A percentile compares a stretch with the other conserved stretches of the same genome.
phyloP scores from a whole-genome alignment of 805 yeast species.

The Danielia reshetovae region DNA sequence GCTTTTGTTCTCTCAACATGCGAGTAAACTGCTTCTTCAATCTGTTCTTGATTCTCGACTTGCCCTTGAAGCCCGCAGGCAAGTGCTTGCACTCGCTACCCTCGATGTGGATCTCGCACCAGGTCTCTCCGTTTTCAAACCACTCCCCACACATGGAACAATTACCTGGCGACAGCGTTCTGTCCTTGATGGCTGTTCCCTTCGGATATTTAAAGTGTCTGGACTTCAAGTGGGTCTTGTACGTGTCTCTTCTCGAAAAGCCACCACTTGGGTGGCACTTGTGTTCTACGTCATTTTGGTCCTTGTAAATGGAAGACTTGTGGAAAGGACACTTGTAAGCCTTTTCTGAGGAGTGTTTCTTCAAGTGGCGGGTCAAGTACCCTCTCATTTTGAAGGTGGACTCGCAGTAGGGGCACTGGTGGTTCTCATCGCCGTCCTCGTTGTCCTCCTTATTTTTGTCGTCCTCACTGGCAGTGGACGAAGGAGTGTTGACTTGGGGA shows the following conservation, averaged over 20 bases:
- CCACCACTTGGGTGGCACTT: slow-evolving; percentile 58
- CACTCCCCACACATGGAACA: slow-evolving; percentile 54
- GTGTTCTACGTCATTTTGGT: slow-evolving; percentile 37
- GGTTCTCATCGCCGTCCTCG: slow-evolving; percentile 17
- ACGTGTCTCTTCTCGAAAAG: slow-evolving; percentile 56
- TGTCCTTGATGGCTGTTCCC: slow-evolving; percentile 46
- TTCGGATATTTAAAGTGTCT: slow-evolving; percentile 56
- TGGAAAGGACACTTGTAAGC: slow-evolving; percentile 57
- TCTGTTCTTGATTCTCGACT: slow-evolving; percentile 40
- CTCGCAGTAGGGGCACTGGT: slow-evolving; percentile 47
- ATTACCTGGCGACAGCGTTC: slow-evolving; percentile 42
- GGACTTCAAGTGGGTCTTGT: slow-evolving; percentile 54
- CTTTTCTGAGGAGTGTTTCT: slow-evolving; percentile 46
- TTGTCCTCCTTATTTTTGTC: slow-evolving; percentile 16
- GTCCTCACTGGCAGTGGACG: slow-evolving; percentile 25
- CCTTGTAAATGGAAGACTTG: slow-evolving; percentile 30
- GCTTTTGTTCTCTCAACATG: slow-evolving; percentile 15
- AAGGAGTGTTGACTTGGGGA: slow-evolving; percentile 29
- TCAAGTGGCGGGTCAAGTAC: slow-evolving; percentile 52
- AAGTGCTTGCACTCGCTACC: slow-evolving; percentile 45
- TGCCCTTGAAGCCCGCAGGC: slow-evolving; percentile 43
- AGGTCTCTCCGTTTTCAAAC: slow-evolving; percentile 45
- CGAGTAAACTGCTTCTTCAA: slow-evolving; percentile 35
- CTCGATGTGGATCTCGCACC: slow-evolving; percentile 51
- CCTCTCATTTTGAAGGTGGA: slow-evolving; percentile 49